Evolutionary conservation across 192 early-diverging fungal genomes (phyloP), one percentile per base, ranked within the genome.

Genomic region (Coemansia sp.): DNA sequence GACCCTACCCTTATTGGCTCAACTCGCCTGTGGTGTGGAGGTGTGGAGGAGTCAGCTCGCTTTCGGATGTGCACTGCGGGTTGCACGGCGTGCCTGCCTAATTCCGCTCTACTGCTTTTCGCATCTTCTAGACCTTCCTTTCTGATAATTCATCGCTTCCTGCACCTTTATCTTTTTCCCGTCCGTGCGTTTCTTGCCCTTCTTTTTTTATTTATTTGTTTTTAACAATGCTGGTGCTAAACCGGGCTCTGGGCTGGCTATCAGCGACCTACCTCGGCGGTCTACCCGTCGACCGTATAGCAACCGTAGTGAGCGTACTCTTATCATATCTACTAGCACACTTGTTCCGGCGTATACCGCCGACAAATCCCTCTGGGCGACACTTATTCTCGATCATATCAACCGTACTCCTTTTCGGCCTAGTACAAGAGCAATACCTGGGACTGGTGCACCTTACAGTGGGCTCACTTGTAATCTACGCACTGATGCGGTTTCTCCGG

Each of bases 381-480:
- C 91, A 93, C 72, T 33, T 84, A 13, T 90, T 83, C 64, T 88
- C 89, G 2, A 85, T 93, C 18, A 31, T 78, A 4, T 76, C 86
- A 20, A 87, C 88, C 0, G 76, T 81, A 29, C 75, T 90, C 31
- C 69, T 89, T 2, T 83, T 89, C 20, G 79, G 89, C 7, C 69
- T 71, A 9, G 69, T 93, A 13, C 85, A 90, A 52, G 84, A 86
- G 55, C 84, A 89, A 55, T 79, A 78, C n/a, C 71, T 76, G 43
- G 92, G 90, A 1, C 77, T 91, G 53, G 76, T 77, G 64, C 87
- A 88, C 46, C 69, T 93, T 38, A 60, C 88, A 5, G 60, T 64
- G 9, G 83, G 85, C 31, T 64, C 87, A 9, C 72, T 89, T 13
- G 79, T 81, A 16, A 74, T 83, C 24, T 92, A 88, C 73, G 55